Percentiles rank a stretch among this genome's conserved stretches.
Conservation (phyloP, 208 protist species). For the Leishmania gerbilli region DNA sequence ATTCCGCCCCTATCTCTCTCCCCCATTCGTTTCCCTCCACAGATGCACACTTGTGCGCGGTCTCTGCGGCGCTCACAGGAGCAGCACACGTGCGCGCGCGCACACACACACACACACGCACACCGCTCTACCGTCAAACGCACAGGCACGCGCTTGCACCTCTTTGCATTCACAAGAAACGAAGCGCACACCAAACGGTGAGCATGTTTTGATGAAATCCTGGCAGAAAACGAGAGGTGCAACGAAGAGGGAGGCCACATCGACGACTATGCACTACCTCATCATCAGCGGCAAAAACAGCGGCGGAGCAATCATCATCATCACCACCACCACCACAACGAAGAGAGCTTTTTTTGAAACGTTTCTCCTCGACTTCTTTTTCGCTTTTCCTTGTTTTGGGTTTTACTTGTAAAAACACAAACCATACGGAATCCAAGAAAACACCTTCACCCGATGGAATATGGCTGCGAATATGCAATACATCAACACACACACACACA, state of each 20-base stretch:
- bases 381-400: background rate
- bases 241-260: background rate
- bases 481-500: constrained; percentile 1
- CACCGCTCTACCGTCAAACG: background rate
- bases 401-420: background rate
- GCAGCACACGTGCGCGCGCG: background rate
- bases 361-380: constrained; percentile 4
- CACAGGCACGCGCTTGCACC: background rate
- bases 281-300: background rate
- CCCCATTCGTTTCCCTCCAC: background rate
- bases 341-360: constrained; percentile 1
- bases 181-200: background rate
- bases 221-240: background rate
- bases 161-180: background rate
- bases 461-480: background rate
- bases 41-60: background rate
- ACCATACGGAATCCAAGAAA: background rate
- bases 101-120: background rate
- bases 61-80: background rate
- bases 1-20: background rate
- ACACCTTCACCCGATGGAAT: background rate
- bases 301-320: background rate
- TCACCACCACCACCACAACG: background rate
- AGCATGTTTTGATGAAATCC: background rate
- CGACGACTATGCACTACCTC: background rate